A percentile compares a stretch with the other conserved stretches of the same genome.
phyloP scores from a whole-genome alignment of 768 basidiomycete species.

The Trametopsis cervina region DNA sequence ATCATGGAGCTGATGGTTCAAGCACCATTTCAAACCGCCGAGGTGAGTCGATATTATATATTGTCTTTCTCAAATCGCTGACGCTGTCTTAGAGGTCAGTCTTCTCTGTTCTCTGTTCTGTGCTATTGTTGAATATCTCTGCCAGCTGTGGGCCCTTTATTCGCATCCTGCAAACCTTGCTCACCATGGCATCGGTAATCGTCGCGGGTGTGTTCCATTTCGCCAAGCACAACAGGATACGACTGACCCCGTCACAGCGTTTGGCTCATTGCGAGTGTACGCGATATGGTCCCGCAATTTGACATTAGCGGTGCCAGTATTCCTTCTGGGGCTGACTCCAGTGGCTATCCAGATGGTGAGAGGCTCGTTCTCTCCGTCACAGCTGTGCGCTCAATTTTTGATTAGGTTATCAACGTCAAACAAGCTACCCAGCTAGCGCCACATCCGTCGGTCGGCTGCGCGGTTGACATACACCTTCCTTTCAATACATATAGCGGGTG shows the following conservation, averaged over 20 bases:
- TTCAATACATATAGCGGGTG: slow-evolving; percentile 9
- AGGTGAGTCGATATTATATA: slow-evolving; percentile 33
- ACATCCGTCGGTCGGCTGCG: slow-evolving; percentile 14
- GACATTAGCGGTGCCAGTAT: slow-evolving; percentile 12
- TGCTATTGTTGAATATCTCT: too few species aligned
- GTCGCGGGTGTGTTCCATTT: slow-evolving; percentile 9
- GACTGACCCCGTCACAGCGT: slow-evolving; percentile 3
- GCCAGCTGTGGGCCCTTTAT: slow-evolving; percentile 13
- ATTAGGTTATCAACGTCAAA: slow-evolving; percentile 7
- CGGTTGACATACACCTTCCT: slow-evolving; percentile 1
- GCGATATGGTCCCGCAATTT: slow-evolving; percentile 16
- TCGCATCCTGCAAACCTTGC: slow-evolving; percentile 10
- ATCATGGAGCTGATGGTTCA: slow-evolving; percentile 15
- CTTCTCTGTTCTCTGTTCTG: too few species aligned
- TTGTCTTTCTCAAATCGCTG: too few species aligned
- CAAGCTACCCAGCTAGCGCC: slow-evolving; percentile 9
- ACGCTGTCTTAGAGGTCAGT: too few species aligned
- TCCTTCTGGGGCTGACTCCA: slow-evolving; percentile 13
- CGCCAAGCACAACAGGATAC: background rate
- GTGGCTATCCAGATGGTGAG: slow-evolving; percentile 10
- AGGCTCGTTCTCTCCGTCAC: background rate
- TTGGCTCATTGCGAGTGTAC: slow-evolving; percentile 14
- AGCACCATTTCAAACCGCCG: slow-evolving; percentile 31
- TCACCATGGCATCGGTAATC: slow-evolving; percentile 7
- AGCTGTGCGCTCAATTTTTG: background rate